Evolutionary conservation across 2,329 filamentous ascomycete genomes (phyloP).

Genomic region (Neophaeococcomyces aloes): DNA sequence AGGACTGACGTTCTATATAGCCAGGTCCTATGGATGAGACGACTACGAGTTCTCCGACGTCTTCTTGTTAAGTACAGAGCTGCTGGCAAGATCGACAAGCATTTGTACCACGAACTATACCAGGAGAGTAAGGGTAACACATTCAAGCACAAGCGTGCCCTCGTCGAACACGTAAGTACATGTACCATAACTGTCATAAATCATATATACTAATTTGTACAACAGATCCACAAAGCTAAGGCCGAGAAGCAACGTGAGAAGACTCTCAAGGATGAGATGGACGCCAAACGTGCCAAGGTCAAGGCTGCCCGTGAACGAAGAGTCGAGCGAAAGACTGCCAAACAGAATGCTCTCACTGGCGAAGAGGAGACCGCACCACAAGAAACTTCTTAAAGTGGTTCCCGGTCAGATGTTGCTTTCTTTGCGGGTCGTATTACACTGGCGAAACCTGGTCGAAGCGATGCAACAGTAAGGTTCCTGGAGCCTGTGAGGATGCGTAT

Average conservation of each 20-base stretch:
- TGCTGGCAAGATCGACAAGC: conserved; percentile 99
- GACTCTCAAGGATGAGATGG: conserved; percentile 98
- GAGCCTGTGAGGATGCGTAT: too few relatives aligned
- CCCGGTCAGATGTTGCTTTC: too few relatives aligned
- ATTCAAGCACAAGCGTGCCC: conserved; percentile 99
- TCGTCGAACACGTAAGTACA: conserved; percentile 95
- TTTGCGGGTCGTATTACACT: too few relatives aligned
- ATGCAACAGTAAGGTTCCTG: too few relatives aligned
- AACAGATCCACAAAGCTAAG: conserved; percentile 99
- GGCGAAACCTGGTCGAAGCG: too few relatives aligned
- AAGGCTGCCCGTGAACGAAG: conserved; percentile 99
- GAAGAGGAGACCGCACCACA: conserved; percentile 43
- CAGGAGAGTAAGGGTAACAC: conserved; percentile 99
- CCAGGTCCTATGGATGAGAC: conserved; percentile 99
- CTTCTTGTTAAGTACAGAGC: conserved; percentile 99
- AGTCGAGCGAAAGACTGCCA: conserved; percentile 79
- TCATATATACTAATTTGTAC: conserved; percentile 14
- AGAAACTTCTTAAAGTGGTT: background rate
- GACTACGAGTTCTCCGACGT: conserved; percentile 96
- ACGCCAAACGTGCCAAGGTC: conserved; percentile 99
- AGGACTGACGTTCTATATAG: conserved; percentile 42
- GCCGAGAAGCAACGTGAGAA: conserved; percentile 96
- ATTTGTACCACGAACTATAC: conserved; percentile 99
- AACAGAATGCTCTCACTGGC: conserved; percentile 75
- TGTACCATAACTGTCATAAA: conserved; percentile 21